Conservation (phyloP, 2,329 filamentous ascomycete genomes). For the Fonsecaea pugnacius region DNA sequence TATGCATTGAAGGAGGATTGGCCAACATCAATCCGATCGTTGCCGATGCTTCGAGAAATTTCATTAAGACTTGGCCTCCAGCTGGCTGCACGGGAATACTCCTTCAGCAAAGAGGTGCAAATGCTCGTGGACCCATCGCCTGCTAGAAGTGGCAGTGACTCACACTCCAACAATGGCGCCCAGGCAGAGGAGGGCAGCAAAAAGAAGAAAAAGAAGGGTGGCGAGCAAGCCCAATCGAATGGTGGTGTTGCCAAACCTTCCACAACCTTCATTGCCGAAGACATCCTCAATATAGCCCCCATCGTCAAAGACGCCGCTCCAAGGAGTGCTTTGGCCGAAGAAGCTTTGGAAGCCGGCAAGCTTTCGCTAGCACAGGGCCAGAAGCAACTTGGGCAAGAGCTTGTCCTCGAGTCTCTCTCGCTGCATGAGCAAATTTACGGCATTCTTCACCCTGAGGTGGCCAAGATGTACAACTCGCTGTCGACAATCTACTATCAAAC, state of each 20-base stretch:
- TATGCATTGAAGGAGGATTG: conserved; percentile 73
- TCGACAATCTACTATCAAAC: conserved; percentile 96
- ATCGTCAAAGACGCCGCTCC: conserved; percentile 93
- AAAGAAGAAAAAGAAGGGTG: conserved; percentile 60
- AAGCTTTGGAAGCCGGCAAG: conserved; percentile 91
- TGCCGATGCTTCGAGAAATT: conserved; percentile 88
- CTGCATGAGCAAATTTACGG: conserved; percentile 99
- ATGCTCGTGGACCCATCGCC: conserved; percentile 41
- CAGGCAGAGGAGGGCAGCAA: conserved; percentile 52
- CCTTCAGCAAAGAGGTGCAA: conserved; percentile 60
- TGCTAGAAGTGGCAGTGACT: conserved; percentile 44
- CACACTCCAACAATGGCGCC: conserved; percentile 37
- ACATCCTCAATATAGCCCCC: conserved; percentile 91
- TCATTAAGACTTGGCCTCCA: conserved; percentile 89
- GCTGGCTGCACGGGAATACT: conserved; percentile 76
- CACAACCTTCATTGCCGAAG: conserved; percentile 76
- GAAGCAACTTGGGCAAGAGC: conserved; percentile 92
- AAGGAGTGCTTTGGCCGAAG: conserved; percentile 87
- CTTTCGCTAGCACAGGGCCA: conserved; percentile 96
- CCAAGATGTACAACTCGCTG: conserved; percentile 89
- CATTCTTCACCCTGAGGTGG: conserved; percentile 94
- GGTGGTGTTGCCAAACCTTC: conserved; percentile 52
- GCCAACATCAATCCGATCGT: conserved; percentile 68
- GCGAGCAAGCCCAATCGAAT: conserved; percentile 33
- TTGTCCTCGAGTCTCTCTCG: conserved; percentile 92